Percentiles rank a stretch among this genome's conserved stretches.
Conservation (phyloP, 83 land plant species). For the Thuja plicata region DNA sequence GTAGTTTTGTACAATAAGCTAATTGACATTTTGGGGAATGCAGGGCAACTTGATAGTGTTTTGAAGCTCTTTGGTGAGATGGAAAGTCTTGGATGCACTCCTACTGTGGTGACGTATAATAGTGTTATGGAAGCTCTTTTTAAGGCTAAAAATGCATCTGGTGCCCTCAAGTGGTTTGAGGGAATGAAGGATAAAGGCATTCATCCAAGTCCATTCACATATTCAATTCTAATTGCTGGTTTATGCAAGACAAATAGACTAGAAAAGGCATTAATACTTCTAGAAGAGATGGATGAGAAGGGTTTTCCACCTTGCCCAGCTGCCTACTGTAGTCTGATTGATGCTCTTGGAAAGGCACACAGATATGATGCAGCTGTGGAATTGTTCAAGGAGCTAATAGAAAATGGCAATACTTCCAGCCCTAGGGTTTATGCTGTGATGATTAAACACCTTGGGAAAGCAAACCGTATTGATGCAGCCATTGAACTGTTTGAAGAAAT, state of each 20-base stretch:
- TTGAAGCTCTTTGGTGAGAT: slow-evolving; percentile 57
- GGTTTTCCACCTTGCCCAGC: slow-evolving; percentile 75
- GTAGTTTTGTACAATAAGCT: slow-evolving; percentile 72
- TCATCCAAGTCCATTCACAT: slow-evolving; percentile 59
- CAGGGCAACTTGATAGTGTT: slow-evolving; percentile 53
- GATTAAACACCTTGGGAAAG: slow-evolving; percentile 71
- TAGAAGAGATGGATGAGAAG: slow-evolving; percentile 82
- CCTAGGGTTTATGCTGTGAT: slow-evolving; percentile 71
- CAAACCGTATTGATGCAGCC: slow-evolving; percentile 52
- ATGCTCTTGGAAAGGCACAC: slow-evolving; percentile 61
- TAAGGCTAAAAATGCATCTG: slow-evolving; percentile 38
- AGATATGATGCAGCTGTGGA: slow-evolving; percentile 72
- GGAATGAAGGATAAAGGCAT: slow-evolving; percentile 66
- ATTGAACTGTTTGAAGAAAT: slow-evolving; percentile 67
- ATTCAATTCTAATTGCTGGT: slow-evolving; percentile 80
- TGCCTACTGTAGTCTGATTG: slow-evolving; percentile 74
- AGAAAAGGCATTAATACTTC: slow-evolving; percentile 58
- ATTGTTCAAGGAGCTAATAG: slow-evolving; percentile 65
- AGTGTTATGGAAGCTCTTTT: slow-evolving; percentile 65
- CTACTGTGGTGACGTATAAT: slow-evolving; percentile 77
- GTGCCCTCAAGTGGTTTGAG: slow-evolving; percentile 52
- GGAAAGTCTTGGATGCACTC: slow-evolving; percentile 53
- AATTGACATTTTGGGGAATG: slow-evolving; percentile 58
- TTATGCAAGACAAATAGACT: slow-evolving; percentile 68
- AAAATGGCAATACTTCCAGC: slow-evolving; percentile 58